A percentile compares a stretch with the other conserved stretches of the same genome.
Conservation (phyloP, 2,329 filamentous ascomycete genomes). For the Colletotrichum euphorbiae region DNA sequence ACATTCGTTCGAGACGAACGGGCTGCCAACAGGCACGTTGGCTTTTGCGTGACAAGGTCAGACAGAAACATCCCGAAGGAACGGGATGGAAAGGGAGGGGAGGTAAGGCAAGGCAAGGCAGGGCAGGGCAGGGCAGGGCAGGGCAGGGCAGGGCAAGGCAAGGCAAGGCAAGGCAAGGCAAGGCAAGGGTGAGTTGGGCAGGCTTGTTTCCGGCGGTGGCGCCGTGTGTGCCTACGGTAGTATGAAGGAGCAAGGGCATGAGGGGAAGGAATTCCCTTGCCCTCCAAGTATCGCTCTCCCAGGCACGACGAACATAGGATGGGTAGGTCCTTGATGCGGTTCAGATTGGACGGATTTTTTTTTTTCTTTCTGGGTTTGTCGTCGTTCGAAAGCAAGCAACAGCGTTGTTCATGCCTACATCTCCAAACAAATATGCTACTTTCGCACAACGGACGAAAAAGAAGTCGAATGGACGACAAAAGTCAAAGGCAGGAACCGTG, state of each 20-base stretch:
- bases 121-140: no score
- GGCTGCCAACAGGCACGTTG: slow-evolving; percentile 6
- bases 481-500: background rate
- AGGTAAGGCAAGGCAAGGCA: no score
- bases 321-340: background rate
- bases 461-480: background rate
- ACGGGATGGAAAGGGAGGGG: slow-evolving; percentile 1
- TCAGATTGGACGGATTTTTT: background rate
- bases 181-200: no score
- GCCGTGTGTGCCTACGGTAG: no score
- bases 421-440: slow-evolving; percentile 29
- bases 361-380: background rate
- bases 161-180: no score
- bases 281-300: background rate
- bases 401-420: slow-evolving; percentile 18
- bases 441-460: slow-evolving; percentile 10
- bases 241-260: background rate
- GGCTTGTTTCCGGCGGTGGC: no score
- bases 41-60: slow-evolving; percentile 26
- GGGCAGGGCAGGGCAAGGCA: no score
- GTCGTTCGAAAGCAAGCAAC: background rate
- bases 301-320: background rate
- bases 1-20: slow-evolving; percentile 37
- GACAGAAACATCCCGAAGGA: slow-evolving; percentile 35
- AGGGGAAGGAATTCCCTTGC: slow-evolving; percentile 6